These are phyloP conservation scores for Aspergillus cejpii DNA, from an alignment of 2,329 filamentous ascomycete genomes.

Conservation along the genomic window DNA sequence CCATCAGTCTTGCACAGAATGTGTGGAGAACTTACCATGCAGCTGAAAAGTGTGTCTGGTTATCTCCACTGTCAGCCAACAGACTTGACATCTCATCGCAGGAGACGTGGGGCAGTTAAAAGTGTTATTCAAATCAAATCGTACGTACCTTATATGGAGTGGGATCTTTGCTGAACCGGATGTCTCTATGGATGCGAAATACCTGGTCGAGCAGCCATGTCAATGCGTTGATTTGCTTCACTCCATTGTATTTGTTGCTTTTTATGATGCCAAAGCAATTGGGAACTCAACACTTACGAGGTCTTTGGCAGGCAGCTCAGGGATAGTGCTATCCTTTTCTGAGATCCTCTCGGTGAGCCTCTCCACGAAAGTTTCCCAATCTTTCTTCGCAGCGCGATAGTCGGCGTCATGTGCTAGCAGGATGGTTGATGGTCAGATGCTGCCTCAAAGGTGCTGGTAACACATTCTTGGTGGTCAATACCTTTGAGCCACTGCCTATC, in stretches of 20 bases:
- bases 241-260: not conserved
- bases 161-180: conserved; percentile 74
- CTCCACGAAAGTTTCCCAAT: conserved; percentile 75
- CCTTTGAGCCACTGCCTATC: conserved; percentile 59
- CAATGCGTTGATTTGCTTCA: conserved; percentile 7
- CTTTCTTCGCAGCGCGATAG: conserved; percentile 68
- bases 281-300: conserved; percentile 46
- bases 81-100: not conserved
- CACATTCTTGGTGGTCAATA: conserved; percentile 26
- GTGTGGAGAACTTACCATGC: conserved; percentile 54
- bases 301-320: conserved; percentile 79
- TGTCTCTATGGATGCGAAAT: conserved; percentile 81
- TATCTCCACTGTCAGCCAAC: conserved; percentile 19
- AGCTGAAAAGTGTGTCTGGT: conserved; percentile 70
- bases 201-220: conserved; percentile 41
- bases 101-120: not conserved
- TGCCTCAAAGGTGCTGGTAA: not conserved
- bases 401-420: conserved; percentile 66
- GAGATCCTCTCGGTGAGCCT: conserved; percentile 63
- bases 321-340: conserved; percentile 70
- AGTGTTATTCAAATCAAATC: conserved; percentile 1
- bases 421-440: conserved; percentile 8
- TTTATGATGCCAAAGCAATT: not conserved
- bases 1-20: conserved; percentile 4
- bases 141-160: conserved; percentile 75